Evolutionary conservation across 2,329 filamentous ascomycete species (phyloP), one percentile per base, ranked within the genome.

Genomic region (Hymenoscyphus scutula): DNA sequence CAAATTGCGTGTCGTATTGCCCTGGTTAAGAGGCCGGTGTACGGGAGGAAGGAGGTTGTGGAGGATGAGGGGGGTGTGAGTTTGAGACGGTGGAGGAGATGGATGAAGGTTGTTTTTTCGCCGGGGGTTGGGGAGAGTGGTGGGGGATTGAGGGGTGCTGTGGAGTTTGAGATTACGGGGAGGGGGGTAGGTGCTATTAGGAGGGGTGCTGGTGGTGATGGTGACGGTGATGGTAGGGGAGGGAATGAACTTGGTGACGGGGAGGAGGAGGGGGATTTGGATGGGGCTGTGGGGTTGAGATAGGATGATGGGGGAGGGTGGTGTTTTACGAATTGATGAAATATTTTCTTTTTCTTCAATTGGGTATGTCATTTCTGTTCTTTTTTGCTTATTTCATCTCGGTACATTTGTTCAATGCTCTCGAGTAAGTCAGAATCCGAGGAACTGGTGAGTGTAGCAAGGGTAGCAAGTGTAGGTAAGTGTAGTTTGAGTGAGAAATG

Each of bases 31-130:
- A 79, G 86, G 56, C 86, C 89, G 0, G 76, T 74, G 72, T 85
- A 73, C 79, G 76, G 65, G 61, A 69, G 70, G 27, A 74, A 71
- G 32, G 74, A 73, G 60, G 66, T 54, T 10, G 71, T 73, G 37
- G 77, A 78, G 32, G 77, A 77, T 23, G 76, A 77, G 59, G 77
- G 78, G 2, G 81, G 77, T 55, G 73, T 78, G 13, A 76, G 82
- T 8, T 76, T 89, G 29, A 81, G 77, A 62, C 82, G 78, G 37
- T 92, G 90, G 86, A 83, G 83, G 66, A 81, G 94, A 63, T 91
- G 86, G 80, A 87, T 96, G 81, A 96, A 93, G 75, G 84, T 98
- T 8, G 94, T 96, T 0, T 98, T 97, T 78, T 89, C 92, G 56
- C 84, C 90, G 1, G 95, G 96, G 83, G 84, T 84, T 3, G 76